Percentiles rank a stretch among this genome's conserved stretches.
phyloP scores from a whole-genome alignment of 257 asterid species.

The Echium plantagineum region DNA sequence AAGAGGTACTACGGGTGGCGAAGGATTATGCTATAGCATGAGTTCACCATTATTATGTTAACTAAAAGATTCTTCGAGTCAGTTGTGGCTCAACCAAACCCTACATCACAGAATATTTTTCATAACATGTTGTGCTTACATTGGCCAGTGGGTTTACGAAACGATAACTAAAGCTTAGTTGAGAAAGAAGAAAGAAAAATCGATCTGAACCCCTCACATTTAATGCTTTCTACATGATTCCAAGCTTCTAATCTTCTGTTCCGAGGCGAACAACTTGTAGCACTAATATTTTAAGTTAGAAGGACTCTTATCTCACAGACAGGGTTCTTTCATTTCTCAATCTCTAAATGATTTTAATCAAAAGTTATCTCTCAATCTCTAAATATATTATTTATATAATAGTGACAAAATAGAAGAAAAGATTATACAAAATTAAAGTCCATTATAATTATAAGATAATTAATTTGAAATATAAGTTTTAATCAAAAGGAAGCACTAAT shows the following conservation, averaged over 20 bases:
- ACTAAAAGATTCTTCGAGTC: neutral
- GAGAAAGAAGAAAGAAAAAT: conserved; percentile 8
- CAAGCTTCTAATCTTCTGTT: conserved; percentile 71
- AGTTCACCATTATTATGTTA: neutral
- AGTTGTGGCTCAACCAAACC: neutral
- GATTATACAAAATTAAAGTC: too few species aligned
- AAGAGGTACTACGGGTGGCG: too few species aligned
- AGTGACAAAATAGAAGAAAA: too few species aligned
- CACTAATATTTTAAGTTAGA: conserved; percentile 13
- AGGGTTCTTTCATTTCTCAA: neutral
- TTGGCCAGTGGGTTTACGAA: conserved; percentile 51
- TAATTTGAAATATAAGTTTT: too few species aligned
- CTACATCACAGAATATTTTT: neutral
- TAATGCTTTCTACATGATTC: conserved; percentile 93
- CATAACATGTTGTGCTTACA: too few species aligned
- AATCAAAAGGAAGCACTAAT: too few species aligned
- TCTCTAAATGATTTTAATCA: too few species aligned
- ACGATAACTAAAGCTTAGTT: conserved; percentile 31
- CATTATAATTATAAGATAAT: too few species aligned
- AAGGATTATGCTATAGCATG: neutral
- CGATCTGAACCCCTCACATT: conserved; percentile 73
- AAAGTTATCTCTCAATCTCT: too few species aligned
- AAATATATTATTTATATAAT: too few species aligned
- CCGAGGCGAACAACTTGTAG: conserved; percentile 55
- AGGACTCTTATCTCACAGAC: conserved; percentile 10